Base-by-base conservation (phyloP, 2,329 filamentous ascomycete species). In the Fusarium coffeatum region DNA sequence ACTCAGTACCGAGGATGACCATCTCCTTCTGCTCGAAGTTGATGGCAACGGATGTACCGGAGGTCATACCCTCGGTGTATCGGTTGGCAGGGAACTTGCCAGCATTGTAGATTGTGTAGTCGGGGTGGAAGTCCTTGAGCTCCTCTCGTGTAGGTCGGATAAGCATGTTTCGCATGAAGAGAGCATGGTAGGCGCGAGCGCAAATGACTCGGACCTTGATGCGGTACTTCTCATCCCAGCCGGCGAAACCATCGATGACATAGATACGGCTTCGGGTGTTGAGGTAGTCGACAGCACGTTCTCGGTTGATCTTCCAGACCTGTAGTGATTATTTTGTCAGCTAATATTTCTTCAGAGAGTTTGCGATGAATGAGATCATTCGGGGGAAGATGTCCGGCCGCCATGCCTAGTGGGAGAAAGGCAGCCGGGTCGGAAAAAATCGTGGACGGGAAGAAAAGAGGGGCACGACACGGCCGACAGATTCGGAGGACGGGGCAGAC, bases 101-200 rank as follows among this genome's bases (percentile, higher is more conserved):
- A 69, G 94, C 96, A 81, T 99, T 99, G 92, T 99, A 99, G 86
- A 99, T 98, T 78, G 95, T 95, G 87, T 99, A 99, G 87, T 99
- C 95, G 77, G 96, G 96, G 83, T 97, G 93, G 90, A 99, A 99
- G 84, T 93, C 89, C 86, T 97, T 92, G 58, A 99, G 91, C 87
- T 99, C 94, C 84, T 97, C 93, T 70, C 89, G 89, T 55, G 90
- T 87, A 70, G 96, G 96, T 76, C 96, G 92, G 86, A 99, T 99
- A 80, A 99, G 92, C 96, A 99, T 99, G 88, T 99, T 99, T 80
- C 94, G 93, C 96, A 99, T 99, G 90, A 99, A 99, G 72, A 99
- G 90, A 69, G 96, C 96, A 88, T 99, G 96, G 88, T 99, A 99
- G 83, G 96, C 96, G 80, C 96, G 94, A 74, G 96, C 96, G 85